Evolutionary conservation across 371 early-diverging fungal species (phyloP).

Genomic region (Paraphysoderma sedebokerense): DNA sequence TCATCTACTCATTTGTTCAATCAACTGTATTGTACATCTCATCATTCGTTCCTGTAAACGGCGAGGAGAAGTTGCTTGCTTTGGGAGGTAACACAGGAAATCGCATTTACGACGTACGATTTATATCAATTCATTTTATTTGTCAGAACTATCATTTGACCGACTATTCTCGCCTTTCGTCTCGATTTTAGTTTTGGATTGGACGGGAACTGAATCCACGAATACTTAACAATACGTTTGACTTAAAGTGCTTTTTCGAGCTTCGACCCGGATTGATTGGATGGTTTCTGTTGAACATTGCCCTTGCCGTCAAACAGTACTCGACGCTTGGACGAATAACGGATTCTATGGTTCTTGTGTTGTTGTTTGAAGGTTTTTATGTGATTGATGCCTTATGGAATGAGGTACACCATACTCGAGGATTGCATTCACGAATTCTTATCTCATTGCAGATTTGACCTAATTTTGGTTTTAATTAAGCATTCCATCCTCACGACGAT

Average conservation of each 20-base stretch:
- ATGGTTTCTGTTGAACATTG: slow-evolving; percentile 55
- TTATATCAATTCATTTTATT: neutral
- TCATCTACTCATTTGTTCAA: slow-evolving; percentile 39
- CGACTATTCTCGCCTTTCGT: neutral
- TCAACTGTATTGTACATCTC: slow-evolving; percentile 48
- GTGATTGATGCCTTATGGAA: slow-evolving; percentile 66
- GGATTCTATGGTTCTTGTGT: slow-evolving; percentile 55
- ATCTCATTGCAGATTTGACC: neutral
- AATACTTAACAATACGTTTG: slow-evolving; percentile 43
- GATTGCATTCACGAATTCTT: neutral
- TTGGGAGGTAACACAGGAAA: slow-evolving; percentile 83
- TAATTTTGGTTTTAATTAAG: slow-evolving; percentile 14
- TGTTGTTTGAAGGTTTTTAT: slow-evolving; percentile 62
- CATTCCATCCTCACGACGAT: slow-evolving; percentile 75
- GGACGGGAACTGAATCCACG: slow-evolving; percentile 81
- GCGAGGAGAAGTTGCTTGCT: slow-evolving; percentile 38
- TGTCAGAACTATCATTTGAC: no score
- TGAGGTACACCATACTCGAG: slow-evolving; percentile 16
- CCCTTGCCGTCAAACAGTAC: slow-evolving; percentile 63
- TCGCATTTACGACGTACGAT: slow-evolving; percentile 59
- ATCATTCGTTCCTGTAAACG: slow-evolving; percentile 43
- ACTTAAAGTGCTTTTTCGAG: slow-evolving; percentile 84
- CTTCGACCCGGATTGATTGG: slow-evolving; percentile 75
- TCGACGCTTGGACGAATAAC: slow-evolving; percentile 41
- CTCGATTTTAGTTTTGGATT: slow-evolving; percentile 38